phyloP scores from a whole-genome alignment of 352 stramenopile genomes.

The Thalassiosira hispida region DNA sequence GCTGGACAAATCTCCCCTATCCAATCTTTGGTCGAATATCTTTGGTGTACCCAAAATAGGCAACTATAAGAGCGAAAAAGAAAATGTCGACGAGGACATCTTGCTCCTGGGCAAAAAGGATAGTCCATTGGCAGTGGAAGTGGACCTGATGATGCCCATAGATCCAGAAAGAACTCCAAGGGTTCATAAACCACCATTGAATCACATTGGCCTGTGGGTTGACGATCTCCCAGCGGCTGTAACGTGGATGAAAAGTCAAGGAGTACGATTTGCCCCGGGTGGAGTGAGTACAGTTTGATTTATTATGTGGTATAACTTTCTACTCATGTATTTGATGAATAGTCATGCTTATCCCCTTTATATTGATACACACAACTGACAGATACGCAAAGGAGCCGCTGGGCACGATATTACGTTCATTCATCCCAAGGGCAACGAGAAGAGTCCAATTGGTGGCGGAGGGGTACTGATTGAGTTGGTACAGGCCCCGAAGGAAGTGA shows the following conservation, averaged over 20 bases:
- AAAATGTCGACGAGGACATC: conserved; percentile 99
- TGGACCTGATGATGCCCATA: conserved; percentile 98
- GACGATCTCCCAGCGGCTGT: conserved; percentile 93
- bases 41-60: conserved; percentile 74
- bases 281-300: conserved; percentile 59
- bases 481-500: conserved; percentile 92
- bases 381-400: conserved; percentile 94
- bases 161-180: conserved; percentile 92
- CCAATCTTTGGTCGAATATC: conserved; percentile 79
- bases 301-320: neutral
- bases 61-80: conserved; percentile 86
- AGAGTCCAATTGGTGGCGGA: conserved; percentile 89
- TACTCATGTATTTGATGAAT: too few relatives aligned
- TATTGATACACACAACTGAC: too few relatives aligned
- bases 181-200: conserved; percentile 94
- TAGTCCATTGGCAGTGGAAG: conserved; percentile 91
- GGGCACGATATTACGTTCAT: conserved; percentile 98
- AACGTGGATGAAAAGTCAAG: conserved; percentile 88
- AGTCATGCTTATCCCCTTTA: too few relatives aligned
- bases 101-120: conserved; percentile 89
- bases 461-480: conserved; percentile 97
- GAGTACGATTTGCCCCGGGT: conserved; percentile 95
- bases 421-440: conserved; percentile 96
- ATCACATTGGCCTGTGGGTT: conserved; percentile 98
- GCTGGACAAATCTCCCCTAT: conserved; percentile 88